Evolutionary conservation across 1,284 basidiomycete species (phyloP).

Genomic region (Volvariella volvacea): DNA sequence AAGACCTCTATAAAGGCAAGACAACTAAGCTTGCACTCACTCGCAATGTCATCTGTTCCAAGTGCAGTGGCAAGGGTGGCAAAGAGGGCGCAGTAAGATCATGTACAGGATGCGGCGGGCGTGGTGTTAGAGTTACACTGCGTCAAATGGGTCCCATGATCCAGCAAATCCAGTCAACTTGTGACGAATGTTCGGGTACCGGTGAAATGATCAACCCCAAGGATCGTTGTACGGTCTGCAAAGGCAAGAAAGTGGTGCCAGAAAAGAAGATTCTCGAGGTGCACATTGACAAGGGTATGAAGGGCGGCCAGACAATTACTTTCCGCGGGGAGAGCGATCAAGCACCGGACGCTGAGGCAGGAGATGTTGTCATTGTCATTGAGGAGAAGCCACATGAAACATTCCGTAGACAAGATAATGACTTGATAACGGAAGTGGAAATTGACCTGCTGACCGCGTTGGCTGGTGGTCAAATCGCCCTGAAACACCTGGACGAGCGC

Average conservation of each 20-base stretch:
- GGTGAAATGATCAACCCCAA: constrained; percentile 95
- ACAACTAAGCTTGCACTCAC: constrained; percentile 96
- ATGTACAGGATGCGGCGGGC: constrained; percentile 81
- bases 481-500: constrained; percentile 93
- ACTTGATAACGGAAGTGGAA: constrained; percentile 84
- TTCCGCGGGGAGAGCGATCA: constrained; percentile 98
- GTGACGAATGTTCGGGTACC: constrained; percentile 87
- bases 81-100: constrained; percentile 91
- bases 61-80: constrained; percentile 95
- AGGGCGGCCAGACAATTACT: constrained; percentile 92
- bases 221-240: constrained; percentile 91
- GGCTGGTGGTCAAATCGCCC: constrained; percentile 85
- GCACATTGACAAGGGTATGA: constrained; percentile 99
- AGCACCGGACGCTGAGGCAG: constrained; percentile 83
- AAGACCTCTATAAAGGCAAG: constrained; percentile 99
- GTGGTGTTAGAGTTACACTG: constrained; percentile 87
- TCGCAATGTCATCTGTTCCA: constrained; percentile 89
- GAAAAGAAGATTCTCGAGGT: constrained; percentile 99
- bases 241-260: constrained; percentile 91
- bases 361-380: constrained; percentile 96
- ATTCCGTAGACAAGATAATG: constrained; percentile 92
- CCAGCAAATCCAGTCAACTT: constrained; percentile 96
- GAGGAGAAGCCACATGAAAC: constrained; percentile 92
- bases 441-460: constrained; percentile 93
- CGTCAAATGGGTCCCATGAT: constrained; percentile 99